These are phyloP conservation scores for Bothriochloa decipiens DNA, from an alignment of 176 grass and related monocot genomes.

Conservation along the genomic window DNA sequence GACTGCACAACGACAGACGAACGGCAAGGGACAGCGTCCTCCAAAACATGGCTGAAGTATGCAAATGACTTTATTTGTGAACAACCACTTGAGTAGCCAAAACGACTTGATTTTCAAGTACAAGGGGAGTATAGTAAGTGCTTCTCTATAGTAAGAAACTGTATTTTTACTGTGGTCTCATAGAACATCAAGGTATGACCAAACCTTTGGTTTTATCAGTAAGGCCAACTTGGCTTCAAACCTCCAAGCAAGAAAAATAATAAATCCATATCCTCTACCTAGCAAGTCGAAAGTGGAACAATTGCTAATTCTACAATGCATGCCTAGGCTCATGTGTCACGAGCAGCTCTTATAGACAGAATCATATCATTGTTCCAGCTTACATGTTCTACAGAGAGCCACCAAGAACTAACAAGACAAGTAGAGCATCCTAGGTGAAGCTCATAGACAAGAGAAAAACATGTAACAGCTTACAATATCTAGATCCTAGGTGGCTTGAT, in stretches of 20 bases:
- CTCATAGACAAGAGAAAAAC: conserved; percentile 16
- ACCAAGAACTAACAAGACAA: background rate
- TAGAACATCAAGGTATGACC: conserved; percentile 15
- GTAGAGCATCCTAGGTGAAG: background rate
- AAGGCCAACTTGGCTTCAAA: background rate
- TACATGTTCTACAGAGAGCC: background rate
- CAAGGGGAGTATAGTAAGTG: background rate
- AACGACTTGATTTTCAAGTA: too few relatives aligned
- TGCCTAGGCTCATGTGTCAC: background rate
- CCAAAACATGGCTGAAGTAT: too few relatives aligned
- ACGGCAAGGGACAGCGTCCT: too few relatives aligned
- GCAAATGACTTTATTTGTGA: too few relatives aligned
- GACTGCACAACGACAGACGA: too few relatives aligned
- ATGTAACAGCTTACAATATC: conserved; percentile 14
- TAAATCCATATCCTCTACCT: background rate
- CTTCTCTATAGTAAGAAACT: background rate
- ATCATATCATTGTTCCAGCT: conserved; percentile 7
- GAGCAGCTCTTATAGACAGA: background rate
- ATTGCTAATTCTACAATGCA: background rate
- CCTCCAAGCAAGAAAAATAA: conserved; percentile 9
- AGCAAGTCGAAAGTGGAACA: conserved; percentile 13
- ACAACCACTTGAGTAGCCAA: too few relatives aligned
- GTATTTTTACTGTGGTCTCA: background rate
- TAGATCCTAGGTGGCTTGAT: conserved; percentile 30
- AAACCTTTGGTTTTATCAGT: background rate